phyloP scores from a whole-genome alignment of 164 flowering plant genomes.

The Magnolia changhungtana region DNA sequence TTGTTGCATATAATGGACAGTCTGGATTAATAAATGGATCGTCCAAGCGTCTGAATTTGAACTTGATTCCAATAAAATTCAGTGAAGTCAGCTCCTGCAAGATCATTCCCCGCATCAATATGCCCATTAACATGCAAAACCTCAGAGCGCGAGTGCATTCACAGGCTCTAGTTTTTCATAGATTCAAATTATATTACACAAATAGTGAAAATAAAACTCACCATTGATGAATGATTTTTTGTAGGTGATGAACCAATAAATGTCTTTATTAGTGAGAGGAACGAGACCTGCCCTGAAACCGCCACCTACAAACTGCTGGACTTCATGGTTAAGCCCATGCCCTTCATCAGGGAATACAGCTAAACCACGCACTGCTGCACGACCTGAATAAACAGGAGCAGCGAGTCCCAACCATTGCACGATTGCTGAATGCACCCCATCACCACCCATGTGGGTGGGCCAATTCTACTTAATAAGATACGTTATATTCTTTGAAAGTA shows the following conservation, averaged over 20 bases:
- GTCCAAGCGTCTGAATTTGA: too few relatives aligned
- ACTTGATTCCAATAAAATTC: too few relatives aligned
- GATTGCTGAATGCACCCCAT: slow-evolving; percentile 55
- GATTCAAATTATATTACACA: not conserved
- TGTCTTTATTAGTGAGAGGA: slow-evolving; percentile 32
- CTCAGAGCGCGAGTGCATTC: too few relatives aligned
- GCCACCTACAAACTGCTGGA: slow-evolving; percentile 25
- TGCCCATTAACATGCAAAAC: too few relatives aligned
- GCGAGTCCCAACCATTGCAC: slow-evolving; percentile 45
- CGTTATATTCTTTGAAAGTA: not conserved
- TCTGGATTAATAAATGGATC: too few relatives aligned
- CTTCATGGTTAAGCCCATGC: slow-evolving; percentile 34
- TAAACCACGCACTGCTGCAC: slow-evolving; percentile 42
- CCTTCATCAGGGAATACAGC: slow-evolving; percentile 36
- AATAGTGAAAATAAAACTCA: not conserved
- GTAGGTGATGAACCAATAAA: slow-evolving; percentile 36
- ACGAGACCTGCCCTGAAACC: slow-evolving; percentile 34
- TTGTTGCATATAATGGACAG: too few relatives aligned
- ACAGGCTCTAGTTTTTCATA: too few relatives aligned
- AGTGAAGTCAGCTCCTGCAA: too few relatives aligned
- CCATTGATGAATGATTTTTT: slow-evolving; percentile 1
- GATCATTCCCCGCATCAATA: too few relatives aligned
- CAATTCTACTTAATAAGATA: not conserved
- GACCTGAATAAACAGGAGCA: slow-evolving; percentile 35
- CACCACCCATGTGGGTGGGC: slow-evolving; percentile 19